A percentile compares a stretch with the other conserved stretches of the same genome.
Evolutionary conservation across 208 protist species (phyloP).

Genomic region (Trypanosoma rangeli): DNA sequence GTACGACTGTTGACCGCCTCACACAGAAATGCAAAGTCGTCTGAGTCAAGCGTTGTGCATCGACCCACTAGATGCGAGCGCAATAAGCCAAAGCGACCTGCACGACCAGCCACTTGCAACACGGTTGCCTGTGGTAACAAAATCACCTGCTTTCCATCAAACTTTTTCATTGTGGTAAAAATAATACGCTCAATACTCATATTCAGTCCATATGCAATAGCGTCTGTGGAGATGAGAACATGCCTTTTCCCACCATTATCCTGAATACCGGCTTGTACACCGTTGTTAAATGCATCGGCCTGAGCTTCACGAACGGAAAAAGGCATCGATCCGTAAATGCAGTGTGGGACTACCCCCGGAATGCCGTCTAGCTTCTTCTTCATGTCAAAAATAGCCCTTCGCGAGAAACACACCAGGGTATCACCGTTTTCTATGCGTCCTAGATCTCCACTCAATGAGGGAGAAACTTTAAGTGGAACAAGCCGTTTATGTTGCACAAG

Average conservation of each 20-base stretch:
- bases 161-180: conserved; percentile 83
- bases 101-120: conserved; percentile 88
- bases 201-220: conserved; percentile 96
- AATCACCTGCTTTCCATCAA: conserved; percentile 59
- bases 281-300: conserved; percentile 83
- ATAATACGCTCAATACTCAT: conserved; percentile 92
- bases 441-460: conserved; percentile 42
- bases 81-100: conserved; percentile 74
- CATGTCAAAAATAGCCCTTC: conserved; percentile 63
- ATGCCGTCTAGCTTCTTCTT: conserved; percentile 41
- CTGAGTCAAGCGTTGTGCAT: conserved; percentile 59
- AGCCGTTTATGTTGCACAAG: conserved; percentile 79
- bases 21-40: conserved; percentile 39
- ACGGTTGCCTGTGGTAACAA: conserved; percentile 38
- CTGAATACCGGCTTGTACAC: conserved; percentile 27
- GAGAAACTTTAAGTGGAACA: conserved; percentile 56
- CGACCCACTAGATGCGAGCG: conserved; percentile 47
- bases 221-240: conserved; percentile 93
- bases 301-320: conserved; percentile 84
- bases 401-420: conserved; percentile 86
- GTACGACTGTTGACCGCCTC: conserved; percentile 27
- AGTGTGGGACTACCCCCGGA: conserved; percentile 49
- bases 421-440: conserved; percentile 72
- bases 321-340: conserved; percentile 94
- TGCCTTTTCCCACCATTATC: conserved; percentile 33